phyloP scores from a whole-genome alignment of 169 alveolate genomes.

The Perkinsus olseni region DNA sequence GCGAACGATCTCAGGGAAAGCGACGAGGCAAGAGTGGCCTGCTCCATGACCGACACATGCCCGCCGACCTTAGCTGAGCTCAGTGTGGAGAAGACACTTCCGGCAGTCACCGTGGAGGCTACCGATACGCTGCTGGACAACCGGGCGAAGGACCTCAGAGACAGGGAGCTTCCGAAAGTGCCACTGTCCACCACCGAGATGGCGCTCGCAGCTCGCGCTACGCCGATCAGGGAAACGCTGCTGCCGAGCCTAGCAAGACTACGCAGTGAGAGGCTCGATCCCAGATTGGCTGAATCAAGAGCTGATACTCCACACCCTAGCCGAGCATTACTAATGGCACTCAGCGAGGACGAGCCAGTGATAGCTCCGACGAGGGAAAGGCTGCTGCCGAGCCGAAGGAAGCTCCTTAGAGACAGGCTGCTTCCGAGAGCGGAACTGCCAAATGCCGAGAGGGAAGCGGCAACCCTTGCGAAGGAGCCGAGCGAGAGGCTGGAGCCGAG shows the following conservation, averaged over 20 bases:
- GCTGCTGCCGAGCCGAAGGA: background rate
- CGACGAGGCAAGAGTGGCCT: background rate
- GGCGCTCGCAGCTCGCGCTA: background rate
- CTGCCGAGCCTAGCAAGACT: background rate
- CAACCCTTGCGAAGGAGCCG: background rate
- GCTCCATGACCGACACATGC: background rate
- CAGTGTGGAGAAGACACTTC: background rate
- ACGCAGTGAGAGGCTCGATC: background rate
- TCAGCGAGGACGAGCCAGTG: background rate
- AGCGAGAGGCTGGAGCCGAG: conserved; percentile 2
- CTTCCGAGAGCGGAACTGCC: background rate
- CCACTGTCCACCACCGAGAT: conserved; percentile 7
- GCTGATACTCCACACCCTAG: background rate
- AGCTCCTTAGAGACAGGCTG: background rate
- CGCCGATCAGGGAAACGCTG: background rate
- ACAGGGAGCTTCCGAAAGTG: conserved; percentile 6
- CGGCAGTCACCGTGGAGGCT: background rate
- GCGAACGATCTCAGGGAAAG: background rate
- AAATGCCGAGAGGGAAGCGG: background rate
- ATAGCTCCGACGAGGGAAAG: background rate
- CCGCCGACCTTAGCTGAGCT: background rate
- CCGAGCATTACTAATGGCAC: background rate
- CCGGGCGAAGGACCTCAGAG: background rate
- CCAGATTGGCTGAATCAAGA: background rate
- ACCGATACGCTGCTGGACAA: background rate